These are phyloP conservation scores for Drosera spatulata DNA, from an alignment of 179 eudicot species.

Conservation along the genomic window DNA sequence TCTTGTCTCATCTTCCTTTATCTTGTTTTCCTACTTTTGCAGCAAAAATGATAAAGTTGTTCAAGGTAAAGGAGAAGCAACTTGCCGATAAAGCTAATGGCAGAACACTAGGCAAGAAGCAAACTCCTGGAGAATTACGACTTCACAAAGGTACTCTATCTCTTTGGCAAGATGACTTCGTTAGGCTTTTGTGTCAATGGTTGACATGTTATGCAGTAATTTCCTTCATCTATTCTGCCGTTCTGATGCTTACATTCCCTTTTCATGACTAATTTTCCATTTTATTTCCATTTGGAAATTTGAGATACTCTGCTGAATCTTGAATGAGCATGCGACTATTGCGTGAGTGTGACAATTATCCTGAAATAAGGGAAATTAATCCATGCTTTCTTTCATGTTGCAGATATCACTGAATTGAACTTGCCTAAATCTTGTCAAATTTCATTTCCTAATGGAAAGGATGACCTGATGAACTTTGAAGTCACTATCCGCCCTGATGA, in stretches of 20 bases:
- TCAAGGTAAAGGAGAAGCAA: constrained; percentile 90
- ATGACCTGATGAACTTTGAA: constrained; percentile 61
- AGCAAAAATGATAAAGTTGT: constrained; percentile 43
- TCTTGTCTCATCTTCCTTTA: no score
- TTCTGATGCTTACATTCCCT: no score
- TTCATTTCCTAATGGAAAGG: constrained; percentile 85
- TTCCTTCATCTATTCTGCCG: no score
- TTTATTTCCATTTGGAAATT: no score
- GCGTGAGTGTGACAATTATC: no score
- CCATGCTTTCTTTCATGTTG: constrained; percentile 12
- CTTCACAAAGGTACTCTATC: constrained; percentile 58
- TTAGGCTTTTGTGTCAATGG: no score
- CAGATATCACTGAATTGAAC: constrained; percentile 91
- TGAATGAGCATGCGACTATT: no score
- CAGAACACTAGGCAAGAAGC: constrained; percentile 59
- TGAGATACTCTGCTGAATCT: no score
- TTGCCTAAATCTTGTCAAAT: constrained; percentile 79
- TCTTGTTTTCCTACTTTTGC: no score
- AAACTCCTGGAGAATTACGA: constrained; percentile 90
- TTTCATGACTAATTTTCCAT: no score
- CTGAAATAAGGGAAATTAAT: not conserved
- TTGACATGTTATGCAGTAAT: no score
- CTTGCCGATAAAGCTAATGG: constrained; percentile 65
- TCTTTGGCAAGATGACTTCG: no score
- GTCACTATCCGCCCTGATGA: constrained; percentile 56